Evolutionary conservation across 805 yeast species (phyloP), one percentile per base, ranked within the genome.

Genomic region (Yarrowia alimentaria): DNA sequence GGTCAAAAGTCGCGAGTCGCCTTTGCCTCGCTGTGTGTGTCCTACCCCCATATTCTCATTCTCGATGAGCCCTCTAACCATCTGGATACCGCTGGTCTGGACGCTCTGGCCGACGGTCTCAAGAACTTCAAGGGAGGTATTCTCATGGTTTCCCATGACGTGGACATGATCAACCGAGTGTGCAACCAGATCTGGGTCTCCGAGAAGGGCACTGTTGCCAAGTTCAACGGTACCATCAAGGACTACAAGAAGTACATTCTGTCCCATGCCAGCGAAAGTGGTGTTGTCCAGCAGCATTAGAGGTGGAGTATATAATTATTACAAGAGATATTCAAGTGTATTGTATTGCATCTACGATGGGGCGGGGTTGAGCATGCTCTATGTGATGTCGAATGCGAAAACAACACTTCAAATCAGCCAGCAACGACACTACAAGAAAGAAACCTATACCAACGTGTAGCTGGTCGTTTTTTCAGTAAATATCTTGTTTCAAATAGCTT

Each of bases 1-100:
- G 99, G 99, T 74, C 99, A 93, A 65, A 93, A 93, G 67, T 89
- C 97, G 20, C 80, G 99, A 70, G 99, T 93, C 49, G 98, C 98
- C 0, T 93, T 93, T 71, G 98, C 99, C 7, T 91, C 96, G 12
- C 74, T 93, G 57, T 88, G 97, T 70, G 74, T 93, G 61, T 78
- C 78, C 55, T 83, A 85, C 56, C 99, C 99, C 14, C 99, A 93
- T 66, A 80, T 93, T 34, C 74, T 93, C 61, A 81, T 93, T 61
- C 72, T 93, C 58, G 99, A 93, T 75, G 99, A 93, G 76, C 99
- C 99, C 68, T 86, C 96, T 6, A 93, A 93, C 71, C 99, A 93
- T 70, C 80, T 93, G 77, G 99, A 93, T 83, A 91, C 96, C 7
- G 83, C 95, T 26, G 99, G 97, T 78, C 74, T 93, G 62, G 99